Percentiles rank a stretch among this genome's conserved stretches.
Evolutionary conservation across 2,329 filamentous ascomycete genomes (phyloP).

Genomic region (Cyanodermella asteris): DNA sequence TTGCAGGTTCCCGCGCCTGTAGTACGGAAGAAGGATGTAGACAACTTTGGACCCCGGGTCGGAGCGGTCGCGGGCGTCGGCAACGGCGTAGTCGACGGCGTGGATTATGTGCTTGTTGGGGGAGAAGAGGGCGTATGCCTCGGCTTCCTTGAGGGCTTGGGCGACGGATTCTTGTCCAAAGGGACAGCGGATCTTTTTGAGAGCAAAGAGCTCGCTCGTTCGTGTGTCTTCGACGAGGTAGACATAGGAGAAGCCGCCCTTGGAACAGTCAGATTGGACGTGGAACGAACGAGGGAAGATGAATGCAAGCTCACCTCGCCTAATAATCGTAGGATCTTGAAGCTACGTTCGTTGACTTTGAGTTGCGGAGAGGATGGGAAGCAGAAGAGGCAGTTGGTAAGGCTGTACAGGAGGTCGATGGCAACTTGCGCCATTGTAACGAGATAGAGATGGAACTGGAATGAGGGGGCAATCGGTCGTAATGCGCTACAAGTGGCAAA

Average conservation of each 20-base stretch:
- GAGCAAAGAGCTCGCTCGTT: conserved; percentile 65
- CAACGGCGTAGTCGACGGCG: conserved; percentile 61
- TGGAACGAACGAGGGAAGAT: conserved; percentile 5
- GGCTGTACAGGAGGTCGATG: conserved; percentile 70
- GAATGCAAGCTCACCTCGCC: conserved; percentile 46
- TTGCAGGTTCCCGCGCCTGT: conserved; percentile 82
- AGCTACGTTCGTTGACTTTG: conserved; percentile 83
- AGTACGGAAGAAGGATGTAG: conserved; percentile 91
- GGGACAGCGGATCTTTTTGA: conserved; percentile 97
- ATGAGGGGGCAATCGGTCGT: too few species aligned
- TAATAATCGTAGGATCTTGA: conserved; percentile 83
- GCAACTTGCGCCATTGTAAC: conserved; percentile 56
- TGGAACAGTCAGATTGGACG: conserved; percentile 4
- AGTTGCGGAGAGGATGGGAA: conserved; percentile 86
- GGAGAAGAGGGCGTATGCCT: conserved; percentile 80
- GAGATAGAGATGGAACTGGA: conserved; percentile 2
- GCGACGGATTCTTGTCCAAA: conserved; percentile 93
- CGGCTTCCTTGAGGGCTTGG: conserved; percentile 88
- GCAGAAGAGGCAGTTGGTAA: conserved; percentile 89
- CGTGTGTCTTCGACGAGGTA: conserved; percentile 90
- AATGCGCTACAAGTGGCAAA: too few species aligned
- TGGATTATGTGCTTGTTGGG: conserved; percentile 71
- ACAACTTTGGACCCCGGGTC: conserved; percentile 63
- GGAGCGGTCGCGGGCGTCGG: conserved; percentile 32
- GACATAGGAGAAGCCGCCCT: conserved; percentile 97